Evolutionary conservation across 176 grass and related monocot genomes (phyloP).

Genomic region (bread wheat (Triticum aestivum)): IWGSC_CS_RefSeq_v2.1 NC_057808.1:563583121-563583620

Average conservation of each 20-base stretch:
- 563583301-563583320: conserved; percentile 92
- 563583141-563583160: conserved; percentile 1
- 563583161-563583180: background rate
- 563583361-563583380: conserved; percentile 13
- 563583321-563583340: conserved; percentile 64
- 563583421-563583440: conserved; percentile 98
- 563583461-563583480: conserved; percentile 54
- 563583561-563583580: background rate
- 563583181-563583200: conserved; percentile 43
- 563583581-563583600: too few relatives aligned
- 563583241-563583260: conserved; percentile 66
- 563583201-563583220: conserved; percentile 40
- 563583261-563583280: conserved; percentile 55
- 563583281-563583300: conserved; percentile 73
- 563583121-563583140: background rate
- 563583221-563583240: conserved; percentile 65
- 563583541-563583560: background rate
- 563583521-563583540: background rate
- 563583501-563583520: background rate
- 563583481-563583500: conserved; percentile 5
- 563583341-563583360: background rate
- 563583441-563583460: conserved; percentile 98
- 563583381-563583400: conserved; percentile 32
- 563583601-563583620: too few relatives aligned
- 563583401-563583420: conserved; percentile 96